Evolutionary conservation across 2,329 filamentous ascomycete species (phyloP).

Genomic region (Aspergillus fumigatiaffinis): DNA sequence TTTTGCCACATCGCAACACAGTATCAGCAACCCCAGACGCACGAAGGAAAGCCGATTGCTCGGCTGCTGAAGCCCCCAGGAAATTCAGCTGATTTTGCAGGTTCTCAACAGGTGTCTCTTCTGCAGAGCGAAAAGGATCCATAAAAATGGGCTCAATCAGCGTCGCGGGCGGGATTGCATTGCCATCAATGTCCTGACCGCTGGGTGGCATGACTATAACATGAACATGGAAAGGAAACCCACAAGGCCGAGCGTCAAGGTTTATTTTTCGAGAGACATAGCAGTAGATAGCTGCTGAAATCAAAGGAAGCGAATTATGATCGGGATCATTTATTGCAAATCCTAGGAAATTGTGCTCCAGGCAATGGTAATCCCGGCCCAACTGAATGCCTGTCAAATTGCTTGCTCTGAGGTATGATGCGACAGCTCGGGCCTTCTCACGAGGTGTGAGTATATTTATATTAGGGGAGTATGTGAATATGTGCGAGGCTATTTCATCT

Average conservation of each 20-base stretch:
- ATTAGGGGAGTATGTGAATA: constrained; percentile 51
- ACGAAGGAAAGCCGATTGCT: constrained; percentile 53
- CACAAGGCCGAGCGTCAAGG: constrained; percentile 72
- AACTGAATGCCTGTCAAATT: constrained; percentile 68
- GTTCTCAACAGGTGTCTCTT: constrained; percentile 60
- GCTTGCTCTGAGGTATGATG: constrained; percentile 63
- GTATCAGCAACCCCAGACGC: constrained; percentile 64
- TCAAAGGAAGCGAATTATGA: constrained; percentile 78
- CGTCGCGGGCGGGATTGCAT: constrained; percentile 16
- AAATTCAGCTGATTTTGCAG: constrained; percentile 59
- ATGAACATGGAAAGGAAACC: constrained; percentile 81
- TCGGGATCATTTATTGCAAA: constrained; percentile 67
- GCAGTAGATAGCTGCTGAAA: constrained; percentile 84
- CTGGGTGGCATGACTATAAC: constrained; percentile 65
- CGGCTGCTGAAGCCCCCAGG: constrained; percentile 40
- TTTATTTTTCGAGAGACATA: constrained; percentile 70
- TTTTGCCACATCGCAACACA: constrained; percentile 71
- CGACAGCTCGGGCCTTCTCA: constrained; percentile 63
- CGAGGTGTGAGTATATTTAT: constrained; percentile 59
- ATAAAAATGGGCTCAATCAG: constrained; percentile 65
- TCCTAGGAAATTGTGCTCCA: constrained; percentile 86
- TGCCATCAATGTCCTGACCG: constrained; percentile 59
- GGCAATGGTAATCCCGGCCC: constrained; percentile 67
- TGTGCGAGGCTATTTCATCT: constrained; percentile 57
- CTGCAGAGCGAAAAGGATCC: constrained; percentile 70